Evolutionary conservation across 2,329 filamentous ascomycete genomes (phyloP).

Genomic region (Chaetomiaceae sp.): DNA sequence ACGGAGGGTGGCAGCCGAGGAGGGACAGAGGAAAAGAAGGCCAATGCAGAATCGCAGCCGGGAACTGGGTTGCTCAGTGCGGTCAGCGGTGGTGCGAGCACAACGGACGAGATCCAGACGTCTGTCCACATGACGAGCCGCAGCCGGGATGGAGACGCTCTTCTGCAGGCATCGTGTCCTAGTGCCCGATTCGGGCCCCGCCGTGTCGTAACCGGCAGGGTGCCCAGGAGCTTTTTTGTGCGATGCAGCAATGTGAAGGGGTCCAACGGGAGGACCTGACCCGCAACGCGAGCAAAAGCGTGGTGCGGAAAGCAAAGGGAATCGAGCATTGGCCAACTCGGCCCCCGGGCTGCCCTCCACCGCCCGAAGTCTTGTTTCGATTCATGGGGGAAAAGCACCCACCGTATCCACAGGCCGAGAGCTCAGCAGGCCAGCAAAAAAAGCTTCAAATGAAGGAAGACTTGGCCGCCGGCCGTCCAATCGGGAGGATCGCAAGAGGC

Average conservation of each 20-base stretch:
- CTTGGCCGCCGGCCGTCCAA: constrained; percentile 8
- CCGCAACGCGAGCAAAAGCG: neutral
- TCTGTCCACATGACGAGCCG: constrained; percentile 22
- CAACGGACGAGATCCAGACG: constrained; percentile 1
- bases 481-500: constrained; percentile 4
- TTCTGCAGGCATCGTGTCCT: constrained; percentile 17
- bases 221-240: constrained; percentile 16
- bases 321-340: constrained; percentile 3
- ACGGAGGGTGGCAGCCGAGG: constrained; percentile 3
- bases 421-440: constrained; percentile 12
- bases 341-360: constrained; percentile 10
- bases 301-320: neutral
- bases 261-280: neutral
- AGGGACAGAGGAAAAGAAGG: constrained; percentile 1
- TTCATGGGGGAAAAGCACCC: constrained; percentile 7
- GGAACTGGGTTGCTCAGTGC: neutral
- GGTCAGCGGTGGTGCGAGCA: constrained; percentile 5
- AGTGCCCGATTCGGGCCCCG: constrained; percentile 11
- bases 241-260: constrained; percentile 17
- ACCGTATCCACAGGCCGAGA: constrained; percentile 14
- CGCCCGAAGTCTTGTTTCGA: constrained; percentile 12
- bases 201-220: constrained; percentile 14
- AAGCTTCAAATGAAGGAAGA: constrained; percentile 4
- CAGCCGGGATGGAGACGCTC: constrained; percentile 18
- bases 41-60: neutral